phyloP scores from a whole-genome alignment of 2,329 filamentous ascomycete species.

The Beauveria asiatica region DNA sequence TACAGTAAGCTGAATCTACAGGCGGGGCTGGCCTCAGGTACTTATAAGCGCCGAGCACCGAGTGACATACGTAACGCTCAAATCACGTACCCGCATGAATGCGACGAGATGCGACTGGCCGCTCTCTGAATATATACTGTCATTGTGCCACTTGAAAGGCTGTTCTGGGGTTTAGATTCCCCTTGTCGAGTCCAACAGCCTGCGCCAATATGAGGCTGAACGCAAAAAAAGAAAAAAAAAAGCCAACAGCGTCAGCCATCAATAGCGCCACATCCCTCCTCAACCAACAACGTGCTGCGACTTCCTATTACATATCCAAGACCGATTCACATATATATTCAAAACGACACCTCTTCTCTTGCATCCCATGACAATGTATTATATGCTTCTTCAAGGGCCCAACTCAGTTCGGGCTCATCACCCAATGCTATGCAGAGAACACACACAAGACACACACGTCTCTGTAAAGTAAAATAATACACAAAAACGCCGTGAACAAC shows the following conservation, averaged over 20 bases:
- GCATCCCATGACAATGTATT: not conserved
- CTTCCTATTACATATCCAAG: not conserved
- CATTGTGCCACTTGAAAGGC: not conserved
- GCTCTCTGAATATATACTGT: not conserved
- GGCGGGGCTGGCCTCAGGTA: not conserved
- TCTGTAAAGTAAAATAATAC: not conserved
- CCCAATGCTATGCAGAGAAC: constrained; percentile 10
- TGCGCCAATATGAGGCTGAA: no score
- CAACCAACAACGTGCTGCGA: not conserved
- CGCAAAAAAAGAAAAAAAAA: no score
- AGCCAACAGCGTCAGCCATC: not conserved
- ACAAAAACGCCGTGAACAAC: constrained; percentile 7
- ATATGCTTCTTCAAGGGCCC: constrained; percentile 1
- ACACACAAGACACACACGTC: not conserved
- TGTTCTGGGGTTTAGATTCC: not conserved
- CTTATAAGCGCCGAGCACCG: not conserved
- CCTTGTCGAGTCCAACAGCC: not conserved
- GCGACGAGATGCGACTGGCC: constrained; percentile 1
- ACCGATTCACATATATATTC: not conserved
- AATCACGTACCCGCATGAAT: not conserved
- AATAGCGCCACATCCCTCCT: not conserved
- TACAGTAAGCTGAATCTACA: not conserved
- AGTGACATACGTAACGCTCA: not conserved
- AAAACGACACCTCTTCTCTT: not conserved
- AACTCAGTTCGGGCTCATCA: not conserved